Evolutionary conservation across 371 early-diverging fungal species (phyloP).

Genomic region (Basidiobolus heterosporus): DNA sequence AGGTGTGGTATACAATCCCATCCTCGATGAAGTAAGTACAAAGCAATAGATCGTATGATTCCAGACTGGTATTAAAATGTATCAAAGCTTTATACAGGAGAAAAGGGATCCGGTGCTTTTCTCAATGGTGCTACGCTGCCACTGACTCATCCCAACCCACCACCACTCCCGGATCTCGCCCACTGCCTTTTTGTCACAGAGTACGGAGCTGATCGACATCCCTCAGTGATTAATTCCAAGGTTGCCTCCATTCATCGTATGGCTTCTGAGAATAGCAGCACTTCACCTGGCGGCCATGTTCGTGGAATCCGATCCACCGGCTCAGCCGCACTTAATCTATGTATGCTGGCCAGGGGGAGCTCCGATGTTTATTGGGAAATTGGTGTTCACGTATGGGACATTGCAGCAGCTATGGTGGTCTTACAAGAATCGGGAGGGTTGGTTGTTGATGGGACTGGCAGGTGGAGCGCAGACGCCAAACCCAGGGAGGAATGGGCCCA

Average conservation of each 20-base stretch:
- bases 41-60: background rate
- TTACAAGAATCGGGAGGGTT: slow-evolving; percentile 58
- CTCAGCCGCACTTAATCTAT: slow-evolving; percentile 63
- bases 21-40: slow-evolving; percentile 47
- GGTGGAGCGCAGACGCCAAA: background rate
- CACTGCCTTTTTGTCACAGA: slow-evolving; percentile 64
- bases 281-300: slow-evolving; percentile 20
- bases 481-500: too few species aligned
- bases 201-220: slow-evolving; percentile 58
- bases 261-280: slow-evolving; percentile 10
- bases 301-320: slow-evolving; percentile 68
- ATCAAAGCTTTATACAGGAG: slow-evolving; percentile 35
- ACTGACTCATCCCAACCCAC: slow-evolving; percentile 29
- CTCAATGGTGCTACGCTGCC: slow-evolving; percentile 27
- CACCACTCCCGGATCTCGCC: slow-evolving; percentile 39
- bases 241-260: slow-evolving; percentile 37
- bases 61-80: background rate
- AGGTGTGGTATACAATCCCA: slow-evolving; percentile 84
- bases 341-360: slow-evolving; percentile 63
- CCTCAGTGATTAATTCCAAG: slow-evolving; percentile 41
- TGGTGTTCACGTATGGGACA: slow-evolving; percentile 59
- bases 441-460: slow-evolving; percentile 34
- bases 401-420: slow-evolving; percentile 58
- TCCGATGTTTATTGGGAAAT: slow-evolving; percentile 84
- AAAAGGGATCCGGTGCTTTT: slow-evolving; percentile 46